Base-by-base conservation (phyloP, 208 protist genomes). In the Trypanosoma lewisi region DNA sequence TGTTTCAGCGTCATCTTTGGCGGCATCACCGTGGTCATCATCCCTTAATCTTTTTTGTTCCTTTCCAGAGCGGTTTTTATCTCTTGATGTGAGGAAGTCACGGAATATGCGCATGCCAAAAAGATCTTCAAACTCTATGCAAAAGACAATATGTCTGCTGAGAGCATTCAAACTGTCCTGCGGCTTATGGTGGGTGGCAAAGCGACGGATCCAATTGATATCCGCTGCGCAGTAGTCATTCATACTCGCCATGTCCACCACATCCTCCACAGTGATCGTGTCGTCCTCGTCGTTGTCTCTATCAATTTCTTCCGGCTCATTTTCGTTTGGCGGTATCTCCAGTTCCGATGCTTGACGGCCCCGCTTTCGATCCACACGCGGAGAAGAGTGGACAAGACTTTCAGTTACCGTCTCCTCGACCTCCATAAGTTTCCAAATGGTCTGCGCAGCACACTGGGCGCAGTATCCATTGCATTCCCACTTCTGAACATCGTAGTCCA, bases 381-480 rank as follows among this genome's bases (percentile, higher is more conserved):
- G 0, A 9, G 50, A 14, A 2, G 60, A 6, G 19, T 42, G 4
- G 16, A 58, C 37, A 2, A 51, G 21, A 28, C 57, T 37, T 25
- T 48, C 45, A n/a, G 34, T 31, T 0, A 47, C 33, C 5, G 1
- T 42, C 4, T 44, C 39, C 4, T 47, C 41, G 30, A 80, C 67
- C 54, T 90, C 77, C 44, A 82, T 66, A 17, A 94, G 64, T 28
- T 73, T 77, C 82, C 83, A 94, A 37, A 94, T 83, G 3, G 83
- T 87, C 36, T 85, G 66, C 41, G 75, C 76, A n/a, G 72, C 61
- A 69, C 87, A 94, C 34, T 74, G 52, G 0, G 63, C 55, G 60
- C 87, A 94, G 67, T 84, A 87, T 60, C 83, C 76, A 33, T 77
- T 84, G 70, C 87, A 94, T 50, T 71, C 72, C 84, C 87, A 94